A percentile compares a stretch with the other conserved stretches of the same genome.
Evolutionary conservation across 768 basidiomycete genomes (phyloP).

Genomic region (Hericium erinaceus): DNA sequence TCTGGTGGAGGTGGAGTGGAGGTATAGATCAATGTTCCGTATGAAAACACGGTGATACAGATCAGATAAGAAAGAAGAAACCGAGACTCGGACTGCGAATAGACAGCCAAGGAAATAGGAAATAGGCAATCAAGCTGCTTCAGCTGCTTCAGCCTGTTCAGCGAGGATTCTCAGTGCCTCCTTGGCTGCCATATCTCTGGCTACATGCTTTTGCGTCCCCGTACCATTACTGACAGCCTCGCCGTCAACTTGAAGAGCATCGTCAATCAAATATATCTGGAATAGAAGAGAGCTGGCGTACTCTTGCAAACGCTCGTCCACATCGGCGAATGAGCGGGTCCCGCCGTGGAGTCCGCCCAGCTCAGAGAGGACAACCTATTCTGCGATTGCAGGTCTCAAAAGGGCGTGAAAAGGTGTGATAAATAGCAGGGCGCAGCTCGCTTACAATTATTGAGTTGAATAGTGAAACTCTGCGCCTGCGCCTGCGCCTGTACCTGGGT

Average conservation of each 20-base stretch:
- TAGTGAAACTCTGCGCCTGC: neutral
- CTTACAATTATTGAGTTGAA: slow-evolving; percentile 13
- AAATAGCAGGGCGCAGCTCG: neutral
- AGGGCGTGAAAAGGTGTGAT: neutral
- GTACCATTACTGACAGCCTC: slow-evolving; percentile 5
- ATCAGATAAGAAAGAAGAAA: too few species aligned
- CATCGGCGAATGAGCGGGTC: slow-evolving; percentile 30
- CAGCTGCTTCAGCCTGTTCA: neutral
- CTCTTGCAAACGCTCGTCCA: slow-evolving; percentile 57
- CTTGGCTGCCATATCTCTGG: slow-evolving; percentile 8
- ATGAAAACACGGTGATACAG: too few species aligned
- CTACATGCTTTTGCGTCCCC: slow-evolving; percentile 9
- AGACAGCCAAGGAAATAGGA: too few species aligned
- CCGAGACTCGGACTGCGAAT: too few species aligned
- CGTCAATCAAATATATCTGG: neutral
- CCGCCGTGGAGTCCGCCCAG: slow-evolving; percentile 31
- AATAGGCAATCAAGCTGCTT: neutral
- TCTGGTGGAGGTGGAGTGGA: too few species aligned
- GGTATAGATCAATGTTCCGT: too few species aligned
- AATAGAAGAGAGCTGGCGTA: slow-evolving; percentile 15
- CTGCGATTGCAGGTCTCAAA: slow-evolving; percentile 29
- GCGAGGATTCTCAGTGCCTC: slow-evolving; percentile 4
- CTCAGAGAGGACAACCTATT: slow-evolving; percentile 25
- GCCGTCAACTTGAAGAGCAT: slow-evolving; percentile 9
- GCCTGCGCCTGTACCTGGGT: neutral